Evolutionary conservation across 2,329 filamentous ascomycete species (phyloP), one percentile per base, ranked within the genome.

Genomic region (Pseudofabraea citricarpa): DNA sequence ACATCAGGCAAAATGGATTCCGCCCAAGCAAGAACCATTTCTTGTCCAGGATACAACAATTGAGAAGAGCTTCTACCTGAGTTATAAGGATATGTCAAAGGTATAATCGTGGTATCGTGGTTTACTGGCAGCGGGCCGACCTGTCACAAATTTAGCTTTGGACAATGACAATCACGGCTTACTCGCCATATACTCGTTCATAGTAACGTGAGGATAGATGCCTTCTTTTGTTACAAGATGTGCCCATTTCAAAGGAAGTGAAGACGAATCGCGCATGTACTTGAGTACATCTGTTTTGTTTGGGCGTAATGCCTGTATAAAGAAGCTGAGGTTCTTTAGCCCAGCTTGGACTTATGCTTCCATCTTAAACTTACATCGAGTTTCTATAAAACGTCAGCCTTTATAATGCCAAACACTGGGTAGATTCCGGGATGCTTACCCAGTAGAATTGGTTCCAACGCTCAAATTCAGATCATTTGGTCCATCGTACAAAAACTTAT

Each of bases 171-270:
- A 8, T 9, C 31, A 9, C 15, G 26, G 13, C 16, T 8, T 21
- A 32, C 38, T 9, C 6, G 35, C 40, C 40, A 42, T 42, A 26
- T 42, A 36, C 10, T 36, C 27, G n/a, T 42, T n/a, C 16, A 42
- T 5, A 16, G 19, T 26, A 24, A 3, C 6, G 16, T 18, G 12
- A 20, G 13, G 29, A 12, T 19, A 13, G 5, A 21, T 13, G 12
- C 40, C 40, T 36, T 20, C 12, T 24, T 42, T 21, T 6, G 36
- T 19, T 23, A 26, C 20, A 16, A 42, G 19, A 24, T 26, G 27
- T 20, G 40, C 40, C 40, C 40, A 42, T 24, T 32, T 37, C 23
- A 12, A 23, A 4, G 40, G 40, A 36, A 22, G 15, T 10, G 26
- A 7, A 36, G 40, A 20, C 20, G 16, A 18, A 16, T 21, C 29